phyloP scores from a whole-genome alignment of 2,329 filamentous ascomycete species.

The Ophiostoma montium region DNA sequence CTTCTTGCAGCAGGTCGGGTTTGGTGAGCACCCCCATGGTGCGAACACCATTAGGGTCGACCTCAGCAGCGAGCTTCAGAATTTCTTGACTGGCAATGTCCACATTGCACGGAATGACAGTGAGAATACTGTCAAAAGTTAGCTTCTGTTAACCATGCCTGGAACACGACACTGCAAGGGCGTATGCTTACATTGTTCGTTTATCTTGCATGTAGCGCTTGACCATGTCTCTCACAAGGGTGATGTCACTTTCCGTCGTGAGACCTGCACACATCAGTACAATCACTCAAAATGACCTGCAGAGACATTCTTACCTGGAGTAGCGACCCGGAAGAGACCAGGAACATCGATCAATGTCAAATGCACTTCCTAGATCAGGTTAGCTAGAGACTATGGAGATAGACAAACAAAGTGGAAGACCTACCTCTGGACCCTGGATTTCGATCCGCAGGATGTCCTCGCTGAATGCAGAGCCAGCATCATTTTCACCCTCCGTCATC shows the following conservation, averaged over 20 bases:
- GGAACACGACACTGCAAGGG: neutral
- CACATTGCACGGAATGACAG: constrained; percentile 26
- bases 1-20: constrained; percentile 37
- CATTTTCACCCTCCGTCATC: constrained; percentile 1
- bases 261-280: constrained; percentile 16
- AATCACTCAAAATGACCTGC: neutral
- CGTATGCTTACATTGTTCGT: constrained; percentile 25
- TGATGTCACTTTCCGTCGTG: constrained; percentile 31
- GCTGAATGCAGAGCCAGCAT: constrained; percentile 23
- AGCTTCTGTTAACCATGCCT: neutral
- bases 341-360: constrained; percentile 41
- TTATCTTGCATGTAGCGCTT: constrained; percentile 29
- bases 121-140: constrained; percentile 21
- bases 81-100: constrained; percentile 27
- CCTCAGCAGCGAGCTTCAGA: constrained; percentile 22
- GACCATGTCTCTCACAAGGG: constrained; percentile 32
- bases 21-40: constrained; percentile 43
- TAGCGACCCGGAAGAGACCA: constrained; percentile 33
- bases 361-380: constrained; percentile 22
- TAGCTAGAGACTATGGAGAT: neutral
- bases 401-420: neutral
- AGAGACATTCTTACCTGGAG: constrained; percentile 5
- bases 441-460: constrained; percentile 31
- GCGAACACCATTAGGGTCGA: constrained; percentile 26
- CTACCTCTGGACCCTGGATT: constrained; percentile 26